Evolutionary conservation across 176 grass and related monocot genomes (phyloP).

Genomic region (Oropetium thomaeum): DNA sequence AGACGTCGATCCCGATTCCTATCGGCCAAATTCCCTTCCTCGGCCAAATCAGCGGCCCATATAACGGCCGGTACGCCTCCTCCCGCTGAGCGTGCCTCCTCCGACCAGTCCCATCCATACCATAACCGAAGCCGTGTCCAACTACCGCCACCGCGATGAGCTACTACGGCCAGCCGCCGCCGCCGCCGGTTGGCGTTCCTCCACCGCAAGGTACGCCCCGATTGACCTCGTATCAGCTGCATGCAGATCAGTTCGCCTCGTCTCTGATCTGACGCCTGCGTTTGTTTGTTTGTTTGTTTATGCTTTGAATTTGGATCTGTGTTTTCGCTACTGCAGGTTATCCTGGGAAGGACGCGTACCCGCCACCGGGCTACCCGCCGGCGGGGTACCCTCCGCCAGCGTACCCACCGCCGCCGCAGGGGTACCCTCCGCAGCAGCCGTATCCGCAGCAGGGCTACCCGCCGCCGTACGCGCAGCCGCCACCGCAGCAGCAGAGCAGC

Average conservation of each 20-base stretch:
- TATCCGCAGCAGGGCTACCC: constrained; percentile 53
- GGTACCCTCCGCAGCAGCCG: constrained; percentile 20
- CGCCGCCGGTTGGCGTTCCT: constrained; percentile 60
- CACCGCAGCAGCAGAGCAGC: constrained; percentile 40
- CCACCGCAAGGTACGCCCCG: constrained; percentile 45
- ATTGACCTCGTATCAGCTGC: too few relatives aligned
- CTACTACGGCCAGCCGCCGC: constrained; percentile 67
- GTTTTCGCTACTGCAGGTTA: constrained; percentile 23
- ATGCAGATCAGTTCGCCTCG: too few relatives aligned
- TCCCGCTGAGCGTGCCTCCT: background rate
- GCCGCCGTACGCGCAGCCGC: constrained; percentile 55
- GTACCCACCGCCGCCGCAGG: constrained; percentile 26
- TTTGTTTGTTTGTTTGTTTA: too few relatives aligned
- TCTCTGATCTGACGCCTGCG: background rate
- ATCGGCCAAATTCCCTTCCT: background rate
- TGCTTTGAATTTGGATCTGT: background rate
- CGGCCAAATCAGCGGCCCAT: background rate
- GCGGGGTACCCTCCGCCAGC: too few relatives aligned
- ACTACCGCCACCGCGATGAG: constrained; percentile 39
- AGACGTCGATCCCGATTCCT: too few relatives aligned
- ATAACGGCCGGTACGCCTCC: background rate
- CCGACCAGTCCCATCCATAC: too few relatives aligned
- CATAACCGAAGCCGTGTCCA: background rate
- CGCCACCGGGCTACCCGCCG: constrained; percentile 45
- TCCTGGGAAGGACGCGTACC: constrained; percentile 52